A percentile compares a stretch with the other conserved stretches of the same genome.
Evolutionary conservation across 2,329 filamentous ascomycete genomes (phyloP).

Genomic region (Aspergillus japonicus): DNA sequence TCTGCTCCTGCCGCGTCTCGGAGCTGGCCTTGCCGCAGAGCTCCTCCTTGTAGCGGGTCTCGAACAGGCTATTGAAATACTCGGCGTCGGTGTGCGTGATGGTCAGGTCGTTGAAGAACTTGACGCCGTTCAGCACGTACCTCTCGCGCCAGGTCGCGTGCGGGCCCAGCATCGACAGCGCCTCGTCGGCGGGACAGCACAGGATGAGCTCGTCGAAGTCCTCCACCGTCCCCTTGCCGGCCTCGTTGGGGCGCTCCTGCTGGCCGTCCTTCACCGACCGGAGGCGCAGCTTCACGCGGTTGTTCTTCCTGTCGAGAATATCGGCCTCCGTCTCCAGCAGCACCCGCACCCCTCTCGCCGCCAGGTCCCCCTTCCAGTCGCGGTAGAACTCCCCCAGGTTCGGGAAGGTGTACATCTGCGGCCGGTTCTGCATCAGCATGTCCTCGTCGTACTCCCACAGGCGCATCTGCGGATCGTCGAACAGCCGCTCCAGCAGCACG

Average conservation of each 20-base stretch:
- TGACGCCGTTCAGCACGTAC: constrained; percentile 67
- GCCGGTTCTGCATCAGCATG: constrained; percentile 55
- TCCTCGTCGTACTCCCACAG: constrained; percentile 60
- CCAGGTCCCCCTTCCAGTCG: constrained; percentile 54
- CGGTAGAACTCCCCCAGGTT: constrained; percentile 59
- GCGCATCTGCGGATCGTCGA: constrained; percentile 59
- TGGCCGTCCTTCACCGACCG: constrained; percentile 1
- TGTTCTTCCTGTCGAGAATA: constrained; percentile 45
- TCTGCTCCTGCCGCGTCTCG: constrained; percentile 47
- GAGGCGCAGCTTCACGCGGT: constrained; percentile 49
- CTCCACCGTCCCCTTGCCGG: constrained; percentile 41
- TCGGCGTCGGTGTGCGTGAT: constrained; percentile 58
- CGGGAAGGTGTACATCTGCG: constrained; percentile 61
- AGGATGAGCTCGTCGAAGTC: constrained; percentile 59
- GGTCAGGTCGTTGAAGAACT: constrained; percentile 63
- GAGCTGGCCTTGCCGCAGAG: constrained; percentile 49
- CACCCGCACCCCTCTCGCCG: constrained; percentile 54
- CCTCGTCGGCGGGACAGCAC: constrained; percentile 56
- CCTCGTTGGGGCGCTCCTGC: not conserved
- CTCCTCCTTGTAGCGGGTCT: constrained; percentile 52
- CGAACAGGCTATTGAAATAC: constrained; percentile 60
- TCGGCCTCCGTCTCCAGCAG: constrained; percentile 40
- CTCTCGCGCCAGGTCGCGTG: constrained; percentile 61
- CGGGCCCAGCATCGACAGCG: constrained; percentile 53
- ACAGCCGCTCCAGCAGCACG: constrained; percentile 64